Percentiles rank a stretch among this genome's conserved stretches.
phyloP scores from a whole-genome alignment of 768 basidiomycete species.

The Polyporus arcularius region DNA sequence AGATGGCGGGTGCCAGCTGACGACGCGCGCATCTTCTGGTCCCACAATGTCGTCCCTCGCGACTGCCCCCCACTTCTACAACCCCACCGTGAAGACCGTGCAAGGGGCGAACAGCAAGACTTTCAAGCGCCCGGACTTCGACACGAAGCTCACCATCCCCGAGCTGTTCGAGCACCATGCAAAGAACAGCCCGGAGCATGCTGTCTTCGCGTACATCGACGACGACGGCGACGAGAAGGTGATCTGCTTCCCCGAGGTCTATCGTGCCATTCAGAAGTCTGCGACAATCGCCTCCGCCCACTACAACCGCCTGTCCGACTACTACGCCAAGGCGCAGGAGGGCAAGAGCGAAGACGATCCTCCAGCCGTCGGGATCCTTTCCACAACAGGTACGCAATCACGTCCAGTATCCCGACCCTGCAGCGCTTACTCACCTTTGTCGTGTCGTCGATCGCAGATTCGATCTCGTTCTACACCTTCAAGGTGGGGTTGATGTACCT shows the following conservation, averaged over 20 bases:
- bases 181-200: conserved; percentile 34
- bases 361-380: conserved; percentile 27
- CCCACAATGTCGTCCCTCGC: too few relatives aligned
- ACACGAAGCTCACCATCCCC: conserved; percentile 35
- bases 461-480: conserved; percentile 18
- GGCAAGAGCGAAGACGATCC: neutral
- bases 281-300: conserved; percentile 16
- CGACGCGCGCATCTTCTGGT: too few relatives aligned
- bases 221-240: conserved; percentile 16
- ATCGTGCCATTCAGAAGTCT: conserved; percentile 28
- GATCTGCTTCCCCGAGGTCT: conserved; percentile 29
- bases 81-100: neutral
- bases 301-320: neutral
- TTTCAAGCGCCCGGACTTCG: conserved; percentile 36
- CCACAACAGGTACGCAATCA: conserved; percentile 7
- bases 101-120: conserved; percentile 19
- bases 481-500: conserved; percentile 24
- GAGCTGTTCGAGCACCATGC: conserved; percentile 40
- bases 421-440: neutral
- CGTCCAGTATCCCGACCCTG: neutral
- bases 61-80: too few relatives aligned
- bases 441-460: conserved; percentile 21
- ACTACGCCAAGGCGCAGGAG: conserved; percentile 1
- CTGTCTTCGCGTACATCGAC: conserved; percentile 29
- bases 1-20: too few relatives aligned